Percentiles rank a stretch among this genome's conserved stretches.
Conservation (phyloP, 2,329 filamentous ascomycete species). For the Parastagonospora avenae region DNA sequence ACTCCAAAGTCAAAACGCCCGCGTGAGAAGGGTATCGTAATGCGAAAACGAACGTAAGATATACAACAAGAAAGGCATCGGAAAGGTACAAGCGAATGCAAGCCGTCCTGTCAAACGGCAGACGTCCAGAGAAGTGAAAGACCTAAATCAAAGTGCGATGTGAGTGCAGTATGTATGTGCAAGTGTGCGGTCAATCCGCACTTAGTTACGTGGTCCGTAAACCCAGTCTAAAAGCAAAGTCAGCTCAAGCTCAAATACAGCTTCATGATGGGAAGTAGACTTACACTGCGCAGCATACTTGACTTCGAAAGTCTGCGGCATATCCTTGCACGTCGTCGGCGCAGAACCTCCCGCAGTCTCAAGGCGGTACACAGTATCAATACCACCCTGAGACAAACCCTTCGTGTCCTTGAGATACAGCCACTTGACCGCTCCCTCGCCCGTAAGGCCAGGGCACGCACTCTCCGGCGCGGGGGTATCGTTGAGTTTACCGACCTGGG, state of each 20-base stretch:
- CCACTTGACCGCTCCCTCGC: constrained; percentile 53
- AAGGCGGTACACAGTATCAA: constrained; percentile 54
- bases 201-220: constrained; percentile 42
- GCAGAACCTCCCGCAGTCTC: constrained; percentile 55
- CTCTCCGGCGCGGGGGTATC: constrained; percentile 57
- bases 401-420: constrained; percentile 51
- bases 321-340: constrained; percentile 47
- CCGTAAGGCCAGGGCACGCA: constrained; percentile 42
- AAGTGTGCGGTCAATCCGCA: constrained; percentile 7
- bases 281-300: constrained; percentile 50
- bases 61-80: neutral
- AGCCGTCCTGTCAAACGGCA: neutral
- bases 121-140: neutral
- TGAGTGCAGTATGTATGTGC: constrained; percentile 10
- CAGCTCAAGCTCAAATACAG: neutral
- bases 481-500: constrained; percentile 53
- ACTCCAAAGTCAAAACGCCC: neutral
- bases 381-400: constrained; percentile 44
- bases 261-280: neutral
- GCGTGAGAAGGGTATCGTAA: constrained; percentile 18
- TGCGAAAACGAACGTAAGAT: neutral
- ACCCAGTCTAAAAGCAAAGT: constrained; percentile 48
- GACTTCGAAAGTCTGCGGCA: constrained; percentile 42
- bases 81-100: neutral
- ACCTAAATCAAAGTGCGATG: neutral